Base-by-base conservation (phyloP, 495 filamentous ascomycete genomes). In the Bathelium albidoporum region DNA sequence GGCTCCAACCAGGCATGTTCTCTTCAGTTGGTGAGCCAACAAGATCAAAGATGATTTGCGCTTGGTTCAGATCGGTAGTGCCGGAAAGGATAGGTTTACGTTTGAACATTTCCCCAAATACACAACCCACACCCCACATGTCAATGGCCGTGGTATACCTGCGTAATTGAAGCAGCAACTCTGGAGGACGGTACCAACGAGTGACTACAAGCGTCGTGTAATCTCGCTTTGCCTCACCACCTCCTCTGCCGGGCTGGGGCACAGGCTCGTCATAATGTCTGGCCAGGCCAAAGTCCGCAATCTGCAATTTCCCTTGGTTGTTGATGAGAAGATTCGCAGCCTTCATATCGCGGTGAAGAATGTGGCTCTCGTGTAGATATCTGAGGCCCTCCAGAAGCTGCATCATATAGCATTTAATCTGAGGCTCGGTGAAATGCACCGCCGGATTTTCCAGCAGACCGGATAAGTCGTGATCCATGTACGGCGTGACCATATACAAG, bases 401-500 rank as follows among this genome's bases (percentile, higher is more conserved):
- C 58, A 93, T 76, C 85, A 99, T 84, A 72, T 99, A 99, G 75
- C 94, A 97, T 74, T 99, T 99, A 71, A 97, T 95, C 73, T 97
- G 91, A 5, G 88, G 83, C 70, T 91, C 85, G 10, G 85, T 89
- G 65, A 99, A 90, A 16, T 83, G 82, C 60, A 97, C 92, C 4
- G 83, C 82, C 31, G 93, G 92, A 67, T 99, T 99, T 72, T 97
- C 94, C 65, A 99, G 83, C 16, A 99, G 83, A 61, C 94, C 94
- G 20, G 93, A 95, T 5, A 99, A 81, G 72, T 99, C 94, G 72
- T 99, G 94, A 69, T 97, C 94, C 93, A 97, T 96, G 72, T 97
- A 99, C 34, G 92, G 93, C 28, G 87, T 95, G 59, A 97, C 94
- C 94, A 99, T 99, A 73, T 96, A 97, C 81, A 97, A 89, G 72